Conservation (phyloP, 1,284 basidiomycete species). For the Ustilago bromivora region DNA sequence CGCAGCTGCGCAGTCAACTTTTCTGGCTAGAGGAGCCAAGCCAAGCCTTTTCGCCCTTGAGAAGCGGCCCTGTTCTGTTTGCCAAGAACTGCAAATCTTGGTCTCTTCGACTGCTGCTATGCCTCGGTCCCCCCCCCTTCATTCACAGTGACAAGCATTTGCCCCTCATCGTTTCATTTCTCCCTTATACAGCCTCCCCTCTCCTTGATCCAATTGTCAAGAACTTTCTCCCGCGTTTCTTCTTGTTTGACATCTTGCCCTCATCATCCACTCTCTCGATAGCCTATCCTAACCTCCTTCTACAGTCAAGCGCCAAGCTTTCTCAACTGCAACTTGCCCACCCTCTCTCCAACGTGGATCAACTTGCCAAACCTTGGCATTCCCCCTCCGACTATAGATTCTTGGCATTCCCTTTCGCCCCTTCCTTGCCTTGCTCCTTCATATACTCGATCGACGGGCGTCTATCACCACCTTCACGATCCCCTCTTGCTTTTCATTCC, state of each 20-base stretch:
- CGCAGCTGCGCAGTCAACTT: neutral
- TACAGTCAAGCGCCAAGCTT: constrained; percentile 17
- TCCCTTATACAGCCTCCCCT: constrained; percentile 2
- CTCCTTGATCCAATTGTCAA: constrained; percentile 17
- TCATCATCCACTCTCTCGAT: constrained; percentile 6
- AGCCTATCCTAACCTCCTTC: neutral
- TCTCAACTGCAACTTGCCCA: constrained; percentile 9
- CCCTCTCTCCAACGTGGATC: constrained; percentile 27
- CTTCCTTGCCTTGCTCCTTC: constrained; percentile 11
- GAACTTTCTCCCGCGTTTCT: constrained; percentile 19
- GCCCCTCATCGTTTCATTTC: constrained; percentile 5
- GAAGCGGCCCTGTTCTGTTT: neutral
- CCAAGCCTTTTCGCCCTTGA: neutral
- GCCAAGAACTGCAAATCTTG: constrained; percentile 29
- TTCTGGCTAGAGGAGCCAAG: neutral
- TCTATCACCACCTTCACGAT: neutral
- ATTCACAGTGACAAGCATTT: neutral
- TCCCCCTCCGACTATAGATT: constrained; percentile 35
- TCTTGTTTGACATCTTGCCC: constrained; percentile 7
- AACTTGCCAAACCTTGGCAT: constrained; percentile 49
- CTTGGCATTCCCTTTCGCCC: constrained; percentile 27
- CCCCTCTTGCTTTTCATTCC: constrained; percentile 8
- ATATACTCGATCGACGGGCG: constrained; percentile 38
- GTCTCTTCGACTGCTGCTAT: constrained; percentile 11
- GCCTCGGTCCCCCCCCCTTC: constrained; percentile 3